These are phyloP conservation scores for Penicillium egyptiacum DNA, from an alignment of 495 filamentous ascomycete species.

Conservation along the genomic window DNA sequence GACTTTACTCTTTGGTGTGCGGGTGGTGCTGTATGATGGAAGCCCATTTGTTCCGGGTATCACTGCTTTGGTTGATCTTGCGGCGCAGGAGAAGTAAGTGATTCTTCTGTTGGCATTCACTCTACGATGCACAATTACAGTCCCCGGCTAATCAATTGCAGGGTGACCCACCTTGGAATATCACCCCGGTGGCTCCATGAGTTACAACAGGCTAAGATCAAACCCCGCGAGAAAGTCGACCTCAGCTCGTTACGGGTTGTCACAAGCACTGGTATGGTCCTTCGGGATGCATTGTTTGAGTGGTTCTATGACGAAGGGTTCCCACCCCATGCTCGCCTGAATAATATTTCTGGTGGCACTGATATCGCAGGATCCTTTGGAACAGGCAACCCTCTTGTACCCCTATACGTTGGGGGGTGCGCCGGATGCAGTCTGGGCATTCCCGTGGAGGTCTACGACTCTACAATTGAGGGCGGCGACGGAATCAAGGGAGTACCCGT, in stretches of 20 bases:
- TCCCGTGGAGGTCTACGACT: slow-evolving; percentile 66
- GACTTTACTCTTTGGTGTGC: slow-evolving; percentile 54
- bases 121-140: slow-evolving; percentile 18
- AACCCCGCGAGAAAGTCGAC: slow-evolving; percentile 60
- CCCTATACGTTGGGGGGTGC: slow-evolving; percentile 70
- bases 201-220: slow-evolving; percentile 57
- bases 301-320: slow-evolving; percentile 86
- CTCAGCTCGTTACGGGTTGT: slow-evolving; percentile 58
- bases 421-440: slow-evolving; percentile 64
- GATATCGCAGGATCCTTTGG: slow-evolving; percentile 75
- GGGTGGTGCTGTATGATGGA: slow-evolving; percentile 71
- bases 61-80: slow-evolving; percentile 56
- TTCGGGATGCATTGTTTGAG: slow-evolving; percentile 68
- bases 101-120: background rate
- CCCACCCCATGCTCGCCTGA: slow-evolving; percentile 59
- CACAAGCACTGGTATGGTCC: slow-evolving; percentile 74
- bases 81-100: slow-evolving; percentile 57
- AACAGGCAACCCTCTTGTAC: slow-evolving; percentile 64
- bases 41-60: slow-evolving; percentile 70
- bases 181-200: slow-evolving; percentile 75
- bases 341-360: slow-evolving; percentile 76
- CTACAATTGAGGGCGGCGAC: slow-evolving; percentile 49
- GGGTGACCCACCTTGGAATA: slow-evolving; percentile 60
- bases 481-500: slow-evolving; percentile 55
- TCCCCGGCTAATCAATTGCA: background rate